Percentiles rank a stretch among this genome's conserved stretches.
Conservation (phyloP, 345 rosid genomes). For the Brassica carinata region DNA sequence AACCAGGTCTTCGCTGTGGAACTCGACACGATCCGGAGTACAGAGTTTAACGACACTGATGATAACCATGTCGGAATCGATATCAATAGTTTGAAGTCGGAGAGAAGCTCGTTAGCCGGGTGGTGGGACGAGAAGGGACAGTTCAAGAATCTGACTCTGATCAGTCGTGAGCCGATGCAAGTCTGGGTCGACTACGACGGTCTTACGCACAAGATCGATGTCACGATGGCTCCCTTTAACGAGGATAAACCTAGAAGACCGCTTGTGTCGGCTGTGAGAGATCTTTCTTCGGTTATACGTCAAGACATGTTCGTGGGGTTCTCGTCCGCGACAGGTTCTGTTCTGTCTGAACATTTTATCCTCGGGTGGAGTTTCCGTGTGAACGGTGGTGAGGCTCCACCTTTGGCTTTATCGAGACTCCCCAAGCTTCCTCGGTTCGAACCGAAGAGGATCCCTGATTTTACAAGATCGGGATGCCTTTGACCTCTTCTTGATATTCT, state of each 20-base stretch:
- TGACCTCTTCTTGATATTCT: background rate
- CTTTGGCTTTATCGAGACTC: background rate
- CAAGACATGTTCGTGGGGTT: constrained; percentile 5
- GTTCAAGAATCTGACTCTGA: background rate
- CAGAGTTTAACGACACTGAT: background rate
- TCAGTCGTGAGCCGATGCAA: constrained; percentile 1
- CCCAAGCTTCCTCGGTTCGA: constrained; percentile 1
- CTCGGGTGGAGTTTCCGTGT: background rate
- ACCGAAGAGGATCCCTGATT: background rate
- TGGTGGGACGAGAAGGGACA: constrained; percentile 7
- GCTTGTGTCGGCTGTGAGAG: constrained; percentile 6
- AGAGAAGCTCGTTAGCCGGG: background rate
- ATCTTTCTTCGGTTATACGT: background rate
- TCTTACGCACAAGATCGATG: background rate
- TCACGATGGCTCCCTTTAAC: background rate
- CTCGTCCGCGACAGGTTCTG: background rate
- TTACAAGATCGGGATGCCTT: background rate
- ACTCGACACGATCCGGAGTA: background rate
- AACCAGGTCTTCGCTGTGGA: background rate
- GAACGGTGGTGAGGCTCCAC: background rate
- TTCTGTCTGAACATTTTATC: background rate
- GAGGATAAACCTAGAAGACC: constrained; percentile 1
- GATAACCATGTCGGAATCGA: constrained; percentile 8
- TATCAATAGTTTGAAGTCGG: constrained; percentile 3
- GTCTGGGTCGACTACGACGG: constrained; percentile 4